phyloP scores from a whole-genome alignment of 1,139 yeast species.

The Zygosaccharomyces sapae region DNA sequence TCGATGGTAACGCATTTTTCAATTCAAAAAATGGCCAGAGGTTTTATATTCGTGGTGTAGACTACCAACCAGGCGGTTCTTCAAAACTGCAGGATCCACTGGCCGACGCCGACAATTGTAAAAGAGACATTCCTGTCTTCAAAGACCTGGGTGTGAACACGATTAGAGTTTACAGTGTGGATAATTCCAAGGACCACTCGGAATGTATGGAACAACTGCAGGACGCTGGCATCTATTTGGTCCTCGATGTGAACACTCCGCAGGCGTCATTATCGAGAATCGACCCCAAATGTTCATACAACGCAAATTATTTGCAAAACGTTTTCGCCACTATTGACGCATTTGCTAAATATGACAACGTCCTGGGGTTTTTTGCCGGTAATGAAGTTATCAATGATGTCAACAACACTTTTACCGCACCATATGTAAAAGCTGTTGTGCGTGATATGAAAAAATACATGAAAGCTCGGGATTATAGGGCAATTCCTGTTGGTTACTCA shows the following conservation, averaged over 20 bases:
- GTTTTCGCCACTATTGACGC: conserved; percentile 63
- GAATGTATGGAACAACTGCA: conserved; percentile 88
- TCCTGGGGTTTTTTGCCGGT: conserved; percentile 86
- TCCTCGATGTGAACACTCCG: conserved; percentile 73
- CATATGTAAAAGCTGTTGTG: conserved; percentile 85
- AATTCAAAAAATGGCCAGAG: conserved; percentile 46
- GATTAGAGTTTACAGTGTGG: conserved; percentile 81
- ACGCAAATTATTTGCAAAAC: conserved; percentile 49
- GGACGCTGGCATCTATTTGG: conserved; percentile 84
- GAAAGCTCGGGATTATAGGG: conserved; percentile 57
- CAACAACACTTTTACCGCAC: conserved; percentile 71
- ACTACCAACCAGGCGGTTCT: conserved; percentile 82
- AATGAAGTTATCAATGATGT: conserved; percentile 82
- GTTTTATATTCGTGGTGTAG: conserved; percentile 61
- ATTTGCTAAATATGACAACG: conserved; percentile 68
- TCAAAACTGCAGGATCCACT: conserved; percentile 63
- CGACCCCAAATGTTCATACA: conserved; percentile 53
- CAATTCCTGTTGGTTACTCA: conserved; percentile 83
- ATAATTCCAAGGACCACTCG: conserved; percentile 78
- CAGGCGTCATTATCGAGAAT: conserved; percentile 60
- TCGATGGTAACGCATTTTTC: conserved; percentile 76
- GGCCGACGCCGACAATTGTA: conserved; percentile 49
- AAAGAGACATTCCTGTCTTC: conserved; percentile 59
- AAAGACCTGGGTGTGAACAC: conserved; percentile 50
- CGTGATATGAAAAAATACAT: conserved; percentile 81